Conservation (phyloP, 129 eudicot genomes). For the Kitagawia praeruptora region DNA sequence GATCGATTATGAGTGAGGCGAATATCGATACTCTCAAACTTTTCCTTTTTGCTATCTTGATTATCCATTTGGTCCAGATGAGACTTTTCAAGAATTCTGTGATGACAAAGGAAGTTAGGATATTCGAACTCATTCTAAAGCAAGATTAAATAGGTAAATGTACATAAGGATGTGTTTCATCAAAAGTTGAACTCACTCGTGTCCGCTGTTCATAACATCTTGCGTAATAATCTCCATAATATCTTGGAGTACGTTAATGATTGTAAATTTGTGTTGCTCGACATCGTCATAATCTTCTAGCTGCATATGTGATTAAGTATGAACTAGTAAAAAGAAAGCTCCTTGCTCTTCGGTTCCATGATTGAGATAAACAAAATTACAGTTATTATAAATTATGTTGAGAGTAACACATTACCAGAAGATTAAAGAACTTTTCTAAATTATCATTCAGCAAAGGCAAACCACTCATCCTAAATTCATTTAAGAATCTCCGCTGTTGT, state of each 20-base stretch:
- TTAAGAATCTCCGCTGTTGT: constrained; percentile 36
- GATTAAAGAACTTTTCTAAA: constrained; percentile 66
- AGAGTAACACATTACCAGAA: constrained; percentile 46
- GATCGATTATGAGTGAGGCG: constrained; percentile 34
- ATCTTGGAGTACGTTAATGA: constrained; percentile 76
- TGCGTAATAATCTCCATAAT: constrained; percentile 75
- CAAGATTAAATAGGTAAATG: background rate
- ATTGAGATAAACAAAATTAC: background rate
- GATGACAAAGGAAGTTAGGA: constrained; percentile 5
- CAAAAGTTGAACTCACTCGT: constrained; percentile 50
- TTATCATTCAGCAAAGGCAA: constrained; percentile 75
- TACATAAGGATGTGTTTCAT: background rate
- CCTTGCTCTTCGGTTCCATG: background rate
- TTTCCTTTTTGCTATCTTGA: constrained; percentile 51
- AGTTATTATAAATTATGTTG: background rate
- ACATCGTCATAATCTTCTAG: constrained; percentile 44
- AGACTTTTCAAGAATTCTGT: constrained; percentile 53
- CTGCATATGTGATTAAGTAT: constrained; percentile 23
- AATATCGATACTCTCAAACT: constrained; percentile 60
- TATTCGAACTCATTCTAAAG: constrained; percentile 8
- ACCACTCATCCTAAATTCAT: constrained; percentile 64
- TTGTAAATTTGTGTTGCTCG: constrained; percentile 47
- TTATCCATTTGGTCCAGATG: constrained; percentile 16
- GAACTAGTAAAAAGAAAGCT: constrained; percentile 2
- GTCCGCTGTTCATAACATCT: constrained; percentile 78